Conservation (phyloP, 768 basidiomycete genomes). For the Crucibulum laeve region DNA sequence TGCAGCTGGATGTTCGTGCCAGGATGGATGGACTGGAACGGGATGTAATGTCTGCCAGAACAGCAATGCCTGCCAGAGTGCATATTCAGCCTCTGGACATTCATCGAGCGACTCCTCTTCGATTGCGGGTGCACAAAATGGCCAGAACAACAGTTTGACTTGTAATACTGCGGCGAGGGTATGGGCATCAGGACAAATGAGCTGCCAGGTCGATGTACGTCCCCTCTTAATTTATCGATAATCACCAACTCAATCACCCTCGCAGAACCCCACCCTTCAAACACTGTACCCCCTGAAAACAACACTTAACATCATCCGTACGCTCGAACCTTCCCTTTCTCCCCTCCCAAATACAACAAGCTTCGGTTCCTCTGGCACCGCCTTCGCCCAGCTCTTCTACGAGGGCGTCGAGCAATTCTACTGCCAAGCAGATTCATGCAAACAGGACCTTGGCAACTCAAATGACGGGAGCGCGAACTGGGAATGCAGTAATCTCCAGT, state of each 20-base stretch:
- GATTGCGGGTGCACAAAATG: slow-evolving; percentile 18
- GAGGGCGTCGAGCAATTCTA: slow-evolving; percentile 86
- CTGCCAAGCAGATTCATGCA: slow-evolving; percentile 70
- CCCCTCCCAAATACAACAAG: slow-evolving; percentile 61
- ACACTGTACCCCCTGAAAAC: slow-evolving; percentile 66
- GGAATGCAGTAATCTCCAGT: slow-evolving; percentile 70
- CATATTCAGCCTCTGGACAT: slow-evolving; percentile 39
- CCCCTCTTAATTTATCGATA: too few relatives aligned
- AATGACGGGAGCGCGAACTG: slow-evolving; percentile 46
- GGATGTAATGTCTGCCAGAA: slow-evolving; percentile 80
- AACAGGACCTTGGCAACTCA: slow-evolving; percentile 43
- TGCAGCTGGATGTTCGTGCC: slow-evolving; percentile 62
- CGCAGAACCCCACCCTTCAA: slow-evolving; percentile 82
- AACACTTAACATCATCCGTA: slow-evolving; percentile 76
- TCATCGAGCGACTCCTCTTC: slow-evolving; percentile 25
- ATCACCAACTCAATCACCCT: neutral
- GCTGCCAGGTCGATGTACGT: slow-evolving; percentile 78
- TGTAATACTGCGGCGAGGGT: slow-evolving; percentile 71
- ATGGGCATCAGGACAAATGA: slow-evolving; percentile 78
- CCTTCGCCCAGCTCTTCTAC: slow-evolving; percentile 75
- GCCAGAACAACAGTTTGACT: slow-evolving; percentile 60
- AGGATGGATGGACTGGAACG: slow-evolving; percentile 69
- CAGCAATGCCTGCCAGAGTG: slow-evolving; percentile 64
- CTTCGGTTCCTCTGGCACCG: slow-evolving; percentile 46
- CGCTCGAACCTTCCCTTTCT: slow-evolving; percentile 62